Base-by-base conservation (phyloP, 768 basidiomycete species). In the Crassisporium funariophilum region DNA sequence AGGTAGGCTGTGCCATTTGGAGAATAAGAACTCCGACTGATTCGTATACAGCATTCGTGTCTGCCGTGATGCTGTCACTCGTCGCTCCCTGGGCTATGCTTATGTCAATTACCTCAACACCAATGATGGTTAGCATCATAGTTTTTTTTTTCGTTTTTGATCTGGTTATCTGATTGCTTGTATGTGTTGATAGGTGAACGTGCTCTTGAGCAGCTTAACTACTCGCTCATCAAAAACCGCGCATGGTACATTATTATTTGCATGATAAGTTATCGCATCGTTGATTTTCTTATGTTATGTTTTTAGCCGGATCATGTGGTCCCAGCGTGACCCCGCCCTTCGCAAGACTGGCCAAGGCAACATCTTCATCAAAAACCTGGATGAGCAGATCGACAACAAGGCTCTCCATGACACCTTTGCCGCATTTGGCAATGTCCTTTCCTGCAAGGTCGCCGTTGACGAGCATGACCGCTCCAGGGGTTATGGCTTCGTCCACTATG, bases 261-360 rank as follows among this genome's bases (percentile, higher is more conserved):
- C 43, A 47, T 46, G 49, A 24, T 45, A 19, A 41, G 50, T 44
- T 27, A 46, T 54, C 41, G 40, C 35, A 34, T 27, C 41, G 23
- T 21, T 39, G 52, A 27, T 44, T 50, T 44, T 53, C 44, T 47
- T 53, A 61, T n/a, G n/a, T n/a, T n/a, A n/a, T n/a, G n/a, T n/a
- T 53, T 44, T 47, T 56, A 92, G 90, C 78, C 92, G 97, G 62
- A 99, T 99, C 81, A 99, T 99, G 97, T 98, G 97, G 95, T 98
- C 95, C 63, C 97, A 98, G 82, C 91, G 97, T 68, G 97, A 98
- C 76, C 97, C 97, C 49, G 92, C 94, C 58, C 85, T 99, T 65
- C 91, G 97, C 72, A 98, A 98, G 84, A 98, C 94, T 54, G 94
- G 94, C 55, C 94, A 98, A 75, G 97, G 97, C 70, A 99, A 99